A percentile compares a stretch with the other conserved stretches of the same genome.
phyloP scores from a whole-genome alignment of 768 basidiomycete species.

The Boletus subparvulus region DNA sequence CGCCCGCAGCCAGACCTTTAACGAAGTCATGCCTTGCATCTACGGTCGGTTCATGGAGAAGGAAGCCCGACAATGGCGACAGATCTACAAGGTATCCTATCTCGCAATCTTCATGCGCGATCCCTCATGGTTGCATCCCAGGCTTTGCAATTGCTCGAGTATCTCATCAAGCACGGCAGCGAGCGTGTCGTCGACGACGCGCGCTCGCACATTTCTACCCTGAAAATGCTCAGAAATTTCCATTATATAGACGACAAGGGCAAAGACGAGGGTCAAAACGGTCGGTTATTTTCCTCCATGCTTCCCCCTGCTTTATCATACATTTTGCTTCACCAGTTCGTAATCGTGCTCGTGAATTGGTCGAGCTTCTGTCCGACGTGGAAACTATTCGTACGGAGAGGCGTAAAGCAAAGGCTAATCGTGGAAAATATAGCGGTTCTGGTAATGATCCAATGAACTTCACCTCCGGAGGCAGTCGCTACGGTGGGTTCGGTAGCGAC shows the following conservation, averaged over 20 bases:
- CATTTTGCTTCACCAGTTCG: constrained; percentile 62
- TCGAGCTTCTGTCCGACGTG: constrained; percentile 88
- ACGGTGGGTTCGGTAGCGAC: constrained; percentile 72
- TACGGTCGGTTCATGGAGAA: constrained; percentile 97
- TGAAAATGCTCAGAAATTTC: constrained; percentile 97
- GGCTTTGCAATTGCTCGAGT: constrained; percentile 93
- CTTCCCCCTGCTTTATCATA: neutral
- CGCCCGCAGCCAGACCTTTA: constrained; percentile 82
- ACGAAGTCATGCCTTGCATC: constrained; percentile 98
- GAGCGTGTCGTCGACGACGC: constrained; percentile 99
- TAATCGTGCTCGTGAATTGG: constrained; percentile 89
- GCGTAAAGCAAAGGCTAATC: constrained; percentile 89
- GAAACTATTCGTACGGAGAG: constrained; percentile 88
- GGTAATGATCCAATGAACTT: constrained; percentile 82
- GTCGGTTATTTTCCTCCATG: constrained; percentile 41
- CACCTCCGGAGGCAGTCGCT: constrained; percentile 52
- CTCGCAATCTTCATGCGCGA: neutral
- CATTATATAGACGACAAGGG: constrained; percentile 99
- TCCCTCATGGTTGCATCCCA: constrained; percentile 29
- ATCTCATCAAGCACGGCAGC: constrained; percentile 94
- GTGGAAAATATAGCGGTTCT: constrained; percentile 83
- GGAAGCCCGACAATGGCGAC: constrained; percentile 96
- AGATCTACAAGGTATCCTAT: constrained; percentile 89
- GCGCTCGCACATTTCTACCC: constrained; percentile 87
- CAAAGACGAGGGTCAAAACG: constrained; percentile 97